Percentiles rank a stretch among this genome's conserved stretches.
These are phyloP conservation scores for Trichoderma sp. DNA, from an alignment of 2,329 filamentous ascomycete species.

Conservation along the genomic window DNA sequence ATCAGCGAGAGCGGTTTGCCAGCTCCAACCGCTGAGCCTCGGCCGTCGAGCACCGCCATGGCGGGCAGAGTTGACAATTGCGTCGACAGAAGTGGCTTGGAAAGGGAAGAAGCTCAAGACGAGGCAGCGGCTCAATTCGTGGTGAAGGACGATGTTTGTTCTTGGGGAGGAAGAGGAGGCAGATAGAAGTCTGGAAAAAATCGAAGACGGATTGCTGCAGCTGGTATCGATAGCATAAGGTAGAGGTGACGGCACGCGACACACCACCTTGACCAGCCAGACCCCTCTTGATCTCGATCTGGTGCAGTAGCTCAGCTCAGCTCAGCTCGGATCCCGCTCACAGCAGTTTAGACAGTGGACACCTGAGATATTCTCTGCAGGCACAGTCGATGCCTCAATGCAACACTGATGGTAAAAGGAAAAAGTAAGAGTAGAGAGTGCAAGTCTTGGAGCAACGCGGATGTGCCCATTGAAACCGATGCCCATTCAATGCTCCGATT, in stretches of 20 bases:
- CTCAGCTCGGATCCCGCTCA: neutral
- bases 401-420: no score
- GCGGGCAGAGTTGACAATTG: conserved; percentile 1
- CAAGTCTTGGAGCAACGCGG: no score
- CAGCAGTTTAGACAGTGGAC: neutral
- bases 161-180: no score
- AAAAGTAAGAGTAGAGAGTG: no score
- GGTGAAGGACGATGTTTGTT: no score
- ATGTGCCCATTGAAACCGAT: no score
- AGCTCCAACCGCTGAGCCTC: conserved; percentile 23
- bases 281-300: neutral
- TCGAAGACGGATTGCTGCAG: no score
- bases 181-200: no score
- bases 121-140: no score
- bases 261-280: neutral
- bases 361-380: neutral
- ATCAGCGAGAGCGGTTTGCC: conserved; percentile 34
- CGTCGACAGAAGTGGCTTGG: neutral
- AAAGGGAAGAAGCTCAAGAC: no score
- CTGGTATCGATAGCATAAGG: no score
- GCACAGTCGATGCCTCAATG: neutral
- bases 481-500: no score
- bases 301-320: neutral
- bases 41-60: conserved; percentile 32
- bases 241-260: neutral